Evolutionary conservation across 148 eudicot species (phyloP), one percentile per base, ranked within the genome.

Genomic region (Rhododendron griersonianum): DNA sequence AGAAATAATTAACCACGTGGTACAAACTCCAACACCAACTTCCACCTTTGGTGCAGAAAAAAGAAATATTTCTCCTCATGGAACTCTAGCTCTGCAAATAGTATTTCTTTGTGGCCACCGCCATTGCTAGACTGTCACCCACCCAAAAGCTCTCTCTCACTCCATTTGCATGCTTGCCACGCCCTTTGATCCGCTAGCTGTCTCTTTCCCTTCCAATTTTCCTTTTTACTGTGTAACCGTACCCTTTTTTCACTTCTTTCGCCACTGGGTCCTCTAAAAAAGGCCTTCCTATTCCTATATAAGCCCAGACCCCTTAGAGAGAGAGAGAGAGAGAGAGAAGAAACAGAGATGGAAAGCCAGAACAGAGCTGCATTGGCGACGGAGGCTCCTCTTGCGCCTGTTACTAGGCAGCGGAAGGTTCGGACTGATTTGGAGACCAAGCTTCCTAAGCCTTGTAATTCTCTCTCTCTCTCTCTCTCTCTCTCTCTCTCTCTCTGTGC

Each of bases 391-490:
- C 90, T 87, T 65, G 94, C 96, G 19, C 94, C 93, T 48, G 86
- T 89, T 4, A 95, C 98, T 3, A 47, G 59, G 59, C 90, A 90
- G 80, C 89, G 98, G 15, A 84, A 78, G 25, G 91, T 95, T 30
- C 93, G 95, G 10, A 85, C 91, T 2, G 96, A 95, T 65, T 90
- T 95, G 86, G 98, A 95, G 63, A 88, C 88, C n/a, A 84, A 89
- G 11, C 91, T 95, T 82, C 98, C 94, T n/a, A 95, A 94, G 90
- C 98, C 98, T 3, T 94, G 98, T 94, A 79, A 88, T 3, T 74
- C 67, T 44, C 41, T 50, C 51, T 9, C 79, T 37, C 25, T 9
- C 79, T 37, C 25, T 50, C 53, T 74, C 67, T 44, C 41, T 50
- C 51, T 9, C 79, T 37, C 25, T 76, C 25, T 50, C 53, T 50